Evolutionary conservation across 176 grass and related monocot species (phyloP).

Genomic region (Elaeis guineensis): DNA sequence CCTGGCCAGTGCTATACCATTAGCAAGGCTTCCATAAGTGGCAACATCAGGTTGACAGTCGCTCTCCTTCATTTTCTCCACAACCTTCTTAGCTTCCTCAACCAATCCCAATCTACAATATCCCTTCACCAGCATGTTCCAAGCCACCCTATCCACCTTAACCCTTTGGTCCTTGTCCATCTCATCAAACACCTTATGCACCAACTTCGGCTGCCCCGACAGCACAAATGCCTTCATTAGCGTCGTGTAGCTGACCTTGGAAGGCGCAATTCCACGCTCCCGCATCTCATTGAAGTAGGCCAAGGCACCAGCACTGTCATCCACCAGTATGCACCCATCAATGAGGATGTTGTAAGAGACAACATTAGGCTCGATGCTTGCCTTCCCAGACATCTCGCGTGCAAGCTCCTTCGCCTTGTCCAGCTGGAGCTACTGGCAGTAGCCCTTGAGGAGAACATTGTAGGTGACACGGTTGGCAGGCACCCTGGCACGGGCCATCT

Average conservation of each 20-base stretch:
- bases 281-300: conserved; percentile 84
- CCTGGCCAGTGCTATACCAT: conserved; percentile 45
- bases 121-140: conserved; percentile 78
- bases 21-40: conserved; percentile 81
- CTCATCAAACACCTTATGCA: conserved; percentile 80
- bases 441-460: conserved; percentile 89
- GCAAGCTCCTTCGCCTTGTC: conserved; percentile 46
- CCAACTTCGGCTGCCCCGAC: conserved; percentile 66
- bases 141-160: conserved; percentile 53
- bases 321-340: conserved; percentile 68
- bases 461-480: conserved; percentile 64
- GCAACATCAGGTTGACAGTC: conserved; percentile 43
- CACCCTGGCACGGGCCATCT: conserved; percentile 48
- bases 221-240: conserved; percentile 83
- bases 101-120: conserved; percentile 62
- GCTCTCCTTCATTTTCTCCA: conserved; percentile 59
- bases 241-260: conserved; percentile 80
- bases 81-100: conserved; percentile 50
- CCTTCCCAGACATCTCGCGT: conserved; percentile 21
- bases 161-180: conserved; percentile 72
- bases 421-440: conserved; percentile 68
- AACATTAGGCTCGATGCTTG: conserved; percentile 46
- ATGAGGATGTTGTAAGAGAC: conserved; percentile 88
- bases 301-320: conserved; percentile 58
- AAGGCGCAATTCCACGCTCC: conserved; percentile 50